Evolutionary conservation across 805 yeast species (phyloP), one percentile per base, ranked within the genome.

Genomic region (Naumovozyma dairenensis): DNA sequence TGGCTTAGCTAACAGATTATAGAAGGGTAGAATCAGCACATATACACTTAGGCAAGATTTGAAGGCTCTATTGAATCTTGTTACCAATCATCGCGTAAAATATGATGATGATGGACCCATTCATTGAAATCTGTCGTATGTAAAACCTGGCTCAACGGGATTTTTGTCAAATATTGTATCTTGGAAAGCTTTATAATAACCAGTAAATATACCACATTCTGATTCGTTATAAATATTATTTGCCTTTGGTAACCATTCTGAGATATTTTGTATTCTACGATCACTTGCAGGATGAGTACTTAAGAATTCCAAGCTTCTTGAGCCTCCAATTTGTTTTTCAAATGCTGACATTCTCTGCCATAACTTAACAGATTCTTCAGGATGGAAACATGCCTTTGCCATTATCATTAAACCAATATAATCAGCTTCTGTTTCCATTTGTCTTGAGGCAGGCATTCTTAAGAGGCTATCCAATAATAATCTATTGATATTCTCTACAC

Each of bases 361-460:
- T 37, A 92, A 69, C 8, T 60, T 62, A 1, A 80, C 72, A 0
- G 95, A 80, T 44, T 77, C 84, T 13, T 61, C 60, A 5, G 95
- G 86, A 42, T 87, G 63, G 56, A 69, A 92, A 54, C 99, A 92
- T 30, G 94, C 94, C 38, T 76, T 65, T 2, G 95, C 74, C 95
- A 89, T 83, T 44, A 89, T 66, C 76, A 85, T 80, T 39, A 92
- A 63, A 0, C 99, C 99, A 20, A 92, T 87, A 48, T 79, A 78
- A 58, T 92, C 98, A 0, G 98, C 97, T 56, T 92, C 98, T 1
- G 85, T 71, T 58, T 92, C 99, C 95, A 85, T 85, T 38, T 74
- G 84, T 48, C 99, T 67, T 1, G 94, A 81, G 0, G 93, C 81
- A 0, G 96, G 96, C 71, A 80, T 71, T 43, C 74, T 72, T 31